Conservation (phyloP, 257 asterid species). For the Primulina tabacum region DNA sequence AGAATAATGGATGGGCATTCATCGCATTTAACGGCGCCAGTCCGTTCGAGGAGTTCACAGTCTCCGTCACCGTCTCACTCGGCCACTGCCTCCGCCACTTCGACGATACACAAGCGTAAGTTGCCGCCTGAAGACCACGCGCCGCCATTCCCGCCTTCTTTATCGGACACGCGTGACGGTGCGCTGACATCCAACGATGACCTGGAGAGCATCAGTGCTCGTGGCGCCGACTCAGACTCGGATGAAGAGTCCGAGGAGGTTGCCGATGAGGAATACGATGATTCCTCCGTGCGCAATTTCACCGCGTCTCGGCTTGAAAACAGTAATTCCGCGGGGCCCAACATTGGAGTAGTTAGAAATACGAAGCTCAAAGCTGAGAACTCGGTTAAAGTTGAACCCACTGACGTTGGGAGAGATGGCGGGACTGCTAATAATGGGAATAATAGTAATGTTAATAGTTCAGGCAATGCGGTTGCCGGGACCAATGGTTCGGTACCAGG, state of each 20-base stretch:
- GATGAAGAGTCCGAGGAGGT: conserved; percentile 94
- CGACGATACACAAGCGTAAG: conserved; percentile 87
- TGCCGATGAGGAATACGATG: conserved; percentile 76
- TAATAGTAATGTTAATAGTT: conserved; percentile 27
- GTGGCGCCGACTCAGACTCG: conserved; percentile 88
- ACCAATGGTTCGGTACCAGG: conserved; percentile 52
- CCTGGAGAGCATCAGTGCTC: conserved; percentile 94
- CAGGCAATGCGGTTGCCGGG: conserved; percentile 45
- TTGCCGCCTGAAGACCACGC: conserved; percentile 74
- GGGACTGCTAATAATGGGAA: conserved; percentile 13
- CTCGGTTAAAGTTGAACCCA: conserved; percentile 62
- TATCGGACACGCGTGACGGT: conserved; percentile 91
- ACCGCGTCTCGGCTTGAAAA: conserved; percentile 81
- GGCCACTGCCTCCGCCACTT: conserved; percentile 97
- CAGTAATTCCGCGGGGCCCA: conserved; percentile 30
- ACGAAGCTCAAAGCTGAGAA: conserved; percentile 68
- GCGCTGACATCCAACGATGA: conserved; percentile 92
- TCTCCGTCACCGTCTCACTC: conserved; percentile 98
- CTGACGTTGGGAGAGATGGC: conserved; percentile 56
- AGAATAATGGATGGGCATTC: conserved; percentile 24
- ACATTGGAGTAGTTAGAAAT: conserved; percentile 47
- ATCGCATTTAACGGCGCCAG: conserved; percentile 66
- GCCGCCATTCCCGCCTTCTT: conserved; percentile 78
- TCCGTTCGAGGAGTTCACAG: conserved; percentile 90
- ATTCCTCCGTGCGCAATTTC: conserved; percentile 80